Percentiles rank a stretch among this genome's conserved stretches.
These are phyloP conservation scores for Thielaviopsis populi DNA, from an alignment of 2,329 filamentous ascomycete species.

Conservation along the genomic window DNA sequence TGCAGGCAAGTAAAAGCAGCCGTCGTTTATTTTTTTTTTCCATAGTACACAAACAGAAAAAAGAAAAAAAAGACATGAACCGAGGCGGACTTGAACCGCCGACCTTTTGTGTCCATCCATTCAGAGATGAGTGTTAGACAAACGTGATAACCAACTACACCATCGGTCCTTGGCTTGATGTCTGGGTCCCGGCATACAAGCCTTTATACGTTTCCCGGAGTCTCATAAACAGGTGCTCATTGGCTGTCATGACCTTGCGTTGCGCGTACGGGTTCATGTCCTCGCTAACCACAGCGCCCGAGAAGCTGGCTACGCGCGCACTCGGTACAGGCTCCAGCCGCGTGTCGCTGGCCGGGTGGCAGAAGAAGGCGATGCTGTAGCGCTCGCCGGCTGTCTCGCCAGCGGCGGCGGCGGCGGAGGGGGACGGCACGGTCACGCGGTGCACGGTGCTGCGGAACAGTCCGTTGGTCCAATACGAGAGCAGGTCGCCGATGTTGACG, in stretches of 20 bases:
- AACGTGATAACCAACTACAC: constrained; percentile 6
- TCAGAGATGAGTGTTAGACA: not conserved
- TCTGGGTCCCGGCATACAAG: constrained; percentile 33
- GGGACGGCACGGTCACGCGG: constrained; percentile 55
- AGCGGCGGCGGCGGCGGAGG: not conserved
- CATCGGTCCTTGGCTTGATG: not conserved
- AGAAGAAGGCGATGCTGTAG: constrained; percentile 56
- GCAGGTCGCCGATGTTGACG: constrained; percentile 56
- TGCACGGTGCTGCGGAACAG: constrained; percentile 79
- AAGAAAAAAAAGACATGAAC: not conserved
- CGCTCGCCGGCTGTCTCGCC: constrained; percentile 32
- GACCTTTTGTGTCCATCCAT: constrained; percentile 4
- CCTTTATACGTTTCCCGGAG: constrained; percentile 43
- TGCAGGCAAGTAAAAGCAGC: not conserved
- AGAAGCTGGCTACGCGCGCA: constrained; percentile 34
- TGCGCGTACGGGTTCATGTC: constrained; percentile 35
- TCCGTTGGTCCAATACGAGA: constrained; percentile 82
- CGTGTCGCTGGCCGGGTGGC: constrained; percentile 42
- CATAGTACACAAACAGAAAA: not conserved
- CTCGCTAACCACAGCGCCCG: constrained; percentile 23
- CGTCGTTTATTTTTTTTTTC: not conserved
- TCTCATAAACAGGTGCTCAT: constrained; percentile 48
- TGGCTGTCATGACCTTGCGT: constrained; percentile 44
- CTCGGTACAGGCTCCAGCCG: constrained; percentile 45
- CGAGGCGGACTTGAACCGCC: constrained; percentile 2